Percentiles rank a stretch among this genome's conserved stretches.
These are phyloP conservation scores for Prunus mira DNA, from an alignment of 306 rosid genomes.

Conservation along the genomic window DNA sequence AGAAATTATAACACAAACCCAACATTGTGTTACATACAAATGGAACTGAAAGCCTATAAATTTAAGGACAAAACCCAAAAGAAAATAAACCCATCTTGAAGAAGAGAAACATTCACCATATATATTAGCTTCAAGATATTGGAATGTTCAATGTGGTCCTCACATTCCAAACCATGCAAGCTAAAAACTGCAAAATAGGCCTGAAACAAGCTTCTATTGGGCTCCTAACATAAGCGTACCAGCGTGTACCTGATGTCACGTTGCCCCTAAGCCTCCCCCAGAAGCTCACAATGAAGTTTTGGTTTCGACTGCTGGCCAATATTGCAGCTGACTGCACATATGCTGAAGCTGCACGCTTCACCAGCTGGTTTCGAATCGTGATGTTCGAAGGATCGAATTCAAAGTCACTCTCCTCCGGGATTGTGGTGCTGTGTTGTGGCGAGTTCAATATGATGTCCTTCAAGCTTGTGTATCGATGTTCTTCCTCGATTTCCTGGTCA, in stretches of 20 bases:
- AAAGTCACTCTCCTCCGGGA: conserved; percentile 36
- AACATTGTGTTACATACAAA: background rate
- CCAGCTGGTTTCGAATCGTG: conserved; percentile 46
- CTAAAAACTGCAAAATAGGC: conserved; percentile 39
- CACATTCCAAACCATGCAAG: conserved; percentile 24
- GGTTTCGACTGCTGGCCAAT: conserved; percentile 36
- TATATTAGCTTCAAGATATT: background rate
- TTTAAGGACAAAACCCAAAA: background rate
- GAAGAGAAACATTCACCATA: background rate
- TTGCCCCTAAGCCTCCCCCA: conserved; percentile 40
- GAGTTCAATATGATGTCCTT: conserved; percentile 52
- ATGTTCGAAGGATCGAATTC: conserved; percentile 41
- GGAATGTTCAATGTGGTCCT: conserved; percentile 2
- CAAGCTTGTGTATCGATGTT: conserved; percentile 57
- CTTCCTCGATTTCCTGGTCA: conserved; percentile 23
- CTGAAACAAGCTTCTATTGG: conserved; percentile 37
- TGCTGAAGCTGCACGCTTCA: conserved; percentile 64
- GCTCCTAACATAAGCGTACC: conserved; percentile 26
- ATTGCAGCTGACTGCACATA: conserved; percentile 55
- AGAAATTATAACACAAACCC: background rate
- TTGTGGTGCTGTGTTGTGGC: conserved; percentile 18
- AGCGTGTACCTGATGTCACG: conserved; percentile 33
- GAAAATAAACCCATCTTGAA: background rate
- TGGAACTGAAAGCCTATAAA: background rate
- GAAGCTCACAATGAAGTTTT: conserved; percentile 33